phyloP scores from a whole-genome alignment of 2,329 filamentous ascomycete species.

The Atkinsonella hypoxylon region DNA sequence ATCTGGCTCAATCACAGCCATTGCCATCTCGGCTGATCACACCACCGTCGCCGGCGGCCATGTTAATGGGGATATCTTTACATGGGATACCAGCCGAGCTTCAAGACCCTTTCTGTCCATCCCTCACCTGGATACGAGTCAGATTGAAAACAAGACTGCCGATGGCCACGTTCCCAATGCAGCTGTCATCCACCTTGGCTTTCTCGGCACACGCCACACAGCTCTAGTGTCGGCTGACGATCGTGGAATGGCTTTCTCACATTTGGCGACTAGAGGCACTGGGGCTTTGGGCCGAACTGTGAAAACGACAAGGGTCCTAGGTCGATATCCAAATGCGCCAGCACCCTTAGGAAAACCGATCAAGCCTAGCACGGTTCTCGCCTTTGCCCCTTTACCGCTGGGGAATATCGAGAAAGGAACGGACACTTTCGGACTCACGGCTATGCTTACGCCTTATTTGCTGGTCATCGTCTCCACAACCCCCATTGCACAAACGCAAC shows the following conservation, averaged over 20 bases:
- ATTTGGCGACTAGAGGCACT: slow-evolving; percentile 82
- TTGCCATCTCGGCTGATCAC: slow-evolving; percentile 89
- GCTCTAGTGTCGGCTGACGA: slow-evolving; percentile 92
- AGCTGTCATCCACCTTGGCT: slow-evolving; percentile 81
- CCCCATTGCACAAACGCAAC: slow-evolving; percentile 88
- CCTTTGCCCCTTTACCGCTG: slow-evolving; percentile 78
- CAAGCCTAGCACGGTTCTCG: slow-evolving; percentile 90
- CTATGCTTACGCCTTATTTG: slow-evolving; percentile 89
- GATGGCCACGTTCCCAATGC: slow-evolving; percentile 77
- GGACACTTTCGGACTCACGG: slow-evolving; percentile 80
- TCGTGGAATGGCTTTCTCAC: slow-evolving; percentile 94
- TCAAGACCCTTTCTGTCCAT: slow-evolving; percentile 83
- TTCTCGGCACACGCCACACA: slow-evolving; percentile 84
- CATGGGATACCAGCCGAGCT: slow-evolving; percentile 82
- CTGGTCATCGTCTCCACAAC: slow-evolving; percentile 96
- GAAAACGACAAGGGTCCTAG: slow-evolving; percentile 81
- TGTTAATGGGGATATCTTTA: slow-evolving; percentile 84
- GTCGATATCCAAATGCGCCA: slow-evolving; percentile 69
- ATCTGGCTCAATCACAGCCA: slow-evolving; percentile 72
- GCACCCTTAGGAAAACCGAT: slow-evolving; percentile 51
- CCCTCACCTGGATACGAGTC: slow-evolving; percentile 56
- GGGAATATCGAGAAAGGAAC: slow-evolving; percentile 89
- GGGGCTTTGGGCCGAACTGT: slow-evolving; percentile 76
- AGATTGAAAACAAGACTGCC: slow-evolving; percentile 50
- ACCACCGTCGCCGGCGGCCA: slow-evolving; percentile 85